Percentiles rank a stretch among this genome's conserved stretches.
Conservation (phyloP, 371 early-diverging fungal genomes). For the Circinella minor region DNA sequence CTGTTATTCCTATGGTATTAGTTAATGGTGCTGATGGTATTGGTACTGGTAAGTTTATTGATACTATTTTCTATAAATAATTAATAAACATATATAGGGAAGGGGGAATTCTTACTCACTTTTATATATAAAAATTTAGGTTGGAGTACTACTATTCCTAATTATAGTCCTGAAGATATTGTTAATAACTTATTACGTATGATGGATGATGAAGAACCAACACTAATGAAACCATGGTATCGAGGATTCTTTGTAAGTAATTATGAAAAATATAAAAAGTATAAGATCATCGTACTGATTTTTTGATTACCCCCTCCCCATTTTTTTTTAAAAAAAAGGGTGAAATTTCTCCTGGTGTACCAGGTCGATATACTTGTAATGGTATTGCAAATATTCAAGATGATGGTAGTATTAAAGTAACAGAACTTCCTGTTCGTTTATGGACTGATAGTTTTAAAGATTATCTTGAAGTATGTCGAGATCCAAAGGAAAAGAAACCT, state of each 20-base stretch:
- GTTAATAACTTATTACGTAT: conserved; percentile 87
- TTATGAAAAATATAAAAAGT: background rate
- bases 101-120: background rate
- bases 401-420: conserved; percentile 84
- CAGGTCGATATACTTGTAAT: conserved; percentile 70
- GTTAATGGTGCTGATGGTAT: conserved; percentile 99
- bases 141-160: conserved; percentile 86
- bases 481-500: conserved; percentile 47
- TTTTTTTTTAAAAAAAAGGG: conserved; percentile 56
- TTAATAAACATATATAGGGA: too few species aligned
- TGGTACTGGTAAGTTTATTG: conserved; percentile 82
- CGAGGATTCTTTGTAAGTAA: conserved; percentile 82
- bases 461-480: conserved; percentile 69
- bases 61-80: background rate
- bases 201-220: conserved; percentile 78
- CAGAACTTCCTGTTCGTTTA: conserved; percentile 93
- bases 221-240: conserved; percentile 96
- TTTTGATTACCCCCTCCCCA: too few species aligned
- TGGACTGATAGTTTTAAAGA: conserved; percentile 98
- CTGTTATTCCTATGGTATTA: conserved; percentile 97
- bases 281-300: background rate
- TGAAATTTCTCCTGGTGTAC: conserved; percentile 54
- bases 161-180: conserved; percentile 94
- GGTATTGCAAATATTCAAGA: conserved; percentile 79
- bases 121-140: conserved; percentile 22